Conservation (phyloP, 441 rosid species). For the Populus hybrid region DNA sequence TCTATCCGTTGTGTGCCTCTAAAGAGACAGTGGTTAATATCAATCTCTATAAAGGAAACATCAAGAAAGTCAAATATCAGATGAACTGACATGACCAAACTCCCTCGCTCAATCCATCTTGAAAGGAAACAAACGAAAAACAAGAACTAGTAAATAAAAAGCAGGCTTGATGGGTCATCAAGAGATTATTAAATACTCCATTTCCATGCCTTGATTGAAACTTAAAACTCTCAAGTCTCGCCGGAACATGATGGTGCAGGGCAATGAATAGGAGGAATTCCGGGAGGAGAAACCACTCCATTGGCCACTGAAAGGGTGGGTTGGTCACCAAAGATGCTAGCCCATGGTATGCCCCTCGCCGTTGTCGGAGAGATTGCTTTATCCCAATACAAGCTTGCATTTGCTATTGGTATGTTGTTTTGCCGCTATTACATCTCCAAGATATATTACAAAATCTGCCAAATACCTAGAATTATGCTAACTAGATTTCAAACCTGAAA, state of each 20-base stretch:
- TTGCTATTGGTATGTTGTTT: slow-evolving; percentile 58
- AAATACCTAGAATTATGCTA: background rate
- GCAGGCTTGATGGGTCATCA: background rate
- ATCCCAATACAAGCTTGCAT: slow-evolving; percentile 81
- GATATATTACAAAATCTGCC: slow-evolving; percentile 78
- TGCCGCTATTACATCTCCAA: slow-evolving; percentile 86
- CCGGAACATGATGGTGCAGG: slow-evolving; percentile 37
- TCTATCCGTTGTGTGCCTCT: slow-evolving; percentile 57
- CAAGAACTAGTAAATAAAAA: background rate
- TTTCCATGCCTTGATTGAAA: background rate
- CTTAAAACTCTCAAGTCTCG: slow-evolving; percentile 9
- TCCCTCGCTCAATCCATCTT: background rate
- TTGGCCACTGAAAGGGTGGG: slow-evolving; percentile 71
- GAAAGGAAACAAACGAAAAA: background rate
- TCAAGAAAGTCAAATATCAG: too few relatives aligned
- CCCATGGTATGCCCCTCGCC: slow-evolving; percentile 63
- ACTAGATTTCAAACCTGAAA: background rate
- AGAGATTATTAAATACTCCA: background rate
- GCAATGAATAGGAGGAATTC: slow-evolving; percentile 62
- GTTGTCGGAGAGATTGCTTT: slow-evolving; percentile 70
- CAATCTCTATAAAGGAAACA: background rate
- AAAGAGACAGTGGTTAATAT: slow-evolving; percentile 42
- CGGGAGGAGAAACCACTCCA: slow-evolving; percentile 74
- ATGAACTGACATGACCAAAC: background rate
- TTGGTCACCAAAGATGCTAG: slow-evolving; percentile 86